Base-by-base conservation (phyloP, 768 basidiomycete species). In the Suillus ampliporus region DNA sequence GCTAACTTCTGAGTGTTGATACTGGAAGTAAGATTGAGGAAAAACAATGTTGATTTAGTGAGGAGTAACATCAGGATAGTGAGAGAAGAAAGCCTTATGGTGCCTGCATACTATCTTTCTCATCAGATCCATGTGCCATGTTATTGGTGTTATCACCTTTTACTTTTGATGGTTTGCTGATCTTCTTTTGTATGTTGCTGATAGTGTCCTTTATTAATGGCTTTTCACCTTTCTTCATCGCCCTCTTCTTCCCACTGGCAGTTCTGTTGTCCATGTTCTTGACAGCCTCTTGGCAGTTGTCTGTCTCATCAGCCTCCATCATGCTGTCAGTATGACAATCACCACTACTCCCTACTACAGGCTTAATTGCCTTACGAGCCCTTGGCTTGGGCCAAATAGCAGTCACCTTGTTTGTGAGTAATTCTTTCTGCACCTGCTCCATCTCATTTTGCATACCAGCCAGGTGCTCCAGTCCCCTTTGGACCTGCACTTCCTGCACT, bases 21-120 rank as follows among this genome's bases (percentile, higher is more conserved):
- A 26, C 37, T 48, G 28, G 38, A 23, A n/a, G 60, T 34, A 21
- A 61, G 31, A 34, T 61, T 61, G 38, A 61, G 60, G 28, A 53
- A 61, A 44, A 26, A 56, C 3, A 61, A 34, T 53, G 60, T 61
- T 8, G 51, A 61, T 31, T 56, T 31, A 17, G 51, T 61, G 51
- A 61, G 51, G 21, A 44, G 7, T 17, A 61, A 44, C 60, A 61
- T 61, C 40, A 19, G 38, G 15, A 14, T 61, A 15, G 60, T 28
- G 26, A 26, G 19, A 31, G 60, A 38, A 28, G 35, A 35, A 10
- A 51, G 14, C 10, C 60, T 21, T 34, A 61, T 26, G 21, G 10
- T 53, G 50, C 51, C 34, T 37, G 37, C n/a, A n/a, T n/a, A n/a
- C n/a, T 31, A 15, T 11, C 4, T 41, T 58, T 57, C 57, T n/a